phyloP scores from a whole-genome alignment of 441 rosid genomes.

The Euphorbia celastroides region DNA sequence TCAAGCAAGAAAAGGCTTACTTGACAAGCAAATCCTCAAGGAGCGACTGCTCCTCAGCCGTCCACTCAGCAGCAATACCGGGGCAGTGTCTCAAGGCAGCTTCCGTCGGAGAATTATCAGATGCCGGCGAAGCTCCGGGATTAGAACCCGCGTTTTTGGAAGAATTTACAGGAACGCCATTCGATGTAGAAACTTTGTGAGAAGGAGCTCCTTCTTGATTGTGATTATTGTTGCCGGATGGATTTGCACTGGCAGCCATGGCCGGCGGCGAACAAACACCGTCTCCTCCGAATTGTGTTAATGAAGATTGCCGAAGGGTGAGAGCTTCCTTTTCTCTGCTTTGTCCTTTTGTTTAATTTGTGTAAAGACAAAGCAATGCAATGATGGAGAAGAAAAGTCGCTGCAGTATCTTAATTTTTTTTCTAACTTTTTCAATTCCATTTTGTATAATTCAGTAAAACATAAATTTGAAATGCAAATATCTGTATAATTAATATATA shows the following conservation, averaged over 20 bases:
- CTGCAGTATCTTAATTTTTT: neutral
- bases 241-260: conserved; percentile 75
- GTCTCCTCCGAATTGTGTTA: neutral
- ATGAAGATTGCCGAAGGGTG: neutral
- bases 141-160: conserved; percentile 35
- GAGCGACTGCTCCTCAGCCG: conserved; percentile 54
- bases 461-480: no score
- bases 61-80: conserved; percentile 65
- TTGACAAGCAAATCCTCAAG: conserved; percentile 62
- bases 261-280: neutral
- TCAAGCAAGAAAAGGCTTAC: conserved; percentile 20
- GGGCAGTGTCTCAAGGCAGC: conserved; percentile 59
- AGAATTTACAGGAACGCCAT: conserved; percentile 41
- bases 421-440: no score
- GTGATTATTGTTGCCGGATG: conserved; percentile 41
- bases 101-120: conserved; percentile 32
- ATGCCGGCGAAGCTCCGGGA: conserved; percentile 15
- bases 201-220: conserved; percentile 47
- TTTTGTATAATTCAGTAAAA: no score
- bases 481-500: no score
- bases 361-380: conserved; percentile 1
- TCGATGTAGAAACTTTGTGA: conserved; percentile 32
- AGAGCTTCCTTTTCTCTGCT: neutral
- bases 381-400: conserved; percentile 4
- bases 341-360: neutral